Evolutionary conservation across 2,329 filamentous ascomycete genomes (phyloP), one percentile per base, ranked within the genome.

Genomic region (Grosmannia serpens): DNA sequence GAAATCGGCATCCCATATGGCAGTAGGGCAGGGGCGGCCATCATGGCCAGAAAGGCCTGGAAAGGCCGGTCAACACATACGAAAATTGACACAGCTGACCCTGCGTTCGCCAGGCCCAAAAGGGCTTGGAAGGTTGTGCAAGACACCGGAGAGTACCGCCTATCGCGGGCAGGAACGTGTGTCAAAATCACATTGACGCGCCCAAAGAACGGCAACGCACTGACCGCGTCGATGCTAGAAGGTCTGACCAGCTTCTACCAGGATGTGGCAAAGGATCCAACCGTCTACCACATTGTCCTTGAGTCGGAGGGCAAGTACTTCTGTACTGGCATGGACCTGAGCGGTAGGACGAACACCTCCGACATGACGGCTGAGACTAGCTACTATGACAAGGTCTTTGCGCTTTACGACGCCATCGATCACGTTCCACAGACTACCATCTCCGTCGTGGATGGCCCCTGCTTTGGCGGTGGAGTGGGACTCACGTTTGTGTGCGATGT

Each of bases 391-490:
- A n/a, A 29, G n/a, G 31, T 56, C 7, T 22, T 31, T 29, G 24
- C 17, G 11, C 31, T 56, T 4, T 56, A 38, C 31, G 20, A 51
- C 29, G 31, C 55, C 33, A 50, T 56, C 46, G 55, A 56, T 22
- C 29, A 50, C 31, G n/a, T 13, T 3, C 55, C 55, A 5, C 29
- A 56, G 31, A 51, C 33, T 6, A 56, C 55, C 31, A 51, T 56
- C 10, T 29, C 46, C n/a, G 10, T 38, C 29, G 31, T 56, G 22
- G 26, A 56, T 46, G 55, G 55, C 7, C 55, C 55, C 11, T 20
- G 15, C 55, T 56, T 56, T n/a, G 55, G 55, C 15, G 55, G 55
- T n/a, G 55, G 55, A 17, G 55, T 56, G 29, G 55, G 55, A 2
- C 31, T 56, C n/a, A 17, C 47, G 1, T 56, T 56, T 56, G 55